phyloP scores from a whole-genome alignment of 2,329 filamentous ascomycete species.

The Ophiostoma sp. region DNA sequence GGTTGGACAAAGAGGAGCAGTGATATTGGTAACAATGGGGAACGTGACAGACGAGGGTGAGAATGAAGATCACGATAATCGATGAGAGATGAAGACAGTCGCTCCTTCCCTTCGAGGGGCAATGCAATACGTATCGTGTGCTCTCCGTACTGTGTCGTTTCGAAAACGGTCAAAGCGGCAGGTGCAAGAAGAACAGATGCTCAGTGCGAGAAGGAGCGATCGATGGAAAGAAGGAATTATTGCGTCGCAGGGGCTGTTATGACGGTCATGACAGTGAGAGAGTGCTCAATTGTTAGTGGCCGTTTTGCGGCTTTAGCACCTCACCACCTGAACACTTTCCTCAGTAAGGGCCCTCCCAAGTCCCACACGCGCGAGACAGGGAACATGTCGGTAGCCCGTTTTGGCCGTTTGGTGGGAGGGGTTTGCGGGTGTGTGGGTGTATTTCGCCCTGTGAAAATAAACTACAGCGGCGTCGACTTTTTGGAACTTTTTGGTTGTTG shows the following conservation, averaged over 20 bases:
- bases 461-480: background rate
- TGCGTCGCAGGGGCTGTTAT: background rate
- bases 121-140: background rate
- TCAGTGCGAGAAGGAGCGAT: background rate
- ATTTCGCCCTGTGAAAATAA: background rate
- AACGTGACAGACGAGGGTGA: background rate
- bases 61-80: background rate
- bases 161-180: slow-evolving; percentile 14
- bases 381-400: background rate
- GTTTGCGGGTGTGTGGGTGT: background rate
- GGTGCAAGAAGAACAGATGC: background rate
- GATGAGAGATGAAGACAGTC: background rate
- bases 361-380: background rate
- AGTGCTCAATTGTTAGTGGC: background rate
- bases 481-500: background rate
- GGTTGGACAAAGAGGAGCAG: background rate
- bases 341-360: background rate
- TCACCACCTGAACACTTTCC: background rate
- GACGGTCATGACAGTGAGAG: background rate
- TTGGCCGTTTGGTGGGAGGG: background rate
- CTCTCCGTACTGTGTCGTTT: background rate
- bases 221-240: background rate
- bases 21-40: background rate
- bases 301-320: background rate
- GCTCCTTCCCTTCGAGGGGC: background rate